Percentiles rank a stretch among this genome's conserved stretches.
These are phyloP conservation scores for Syzygium aromaticum DNA, from an alignment of 345 rosid species.

Conservation along the genomic window DNA sequence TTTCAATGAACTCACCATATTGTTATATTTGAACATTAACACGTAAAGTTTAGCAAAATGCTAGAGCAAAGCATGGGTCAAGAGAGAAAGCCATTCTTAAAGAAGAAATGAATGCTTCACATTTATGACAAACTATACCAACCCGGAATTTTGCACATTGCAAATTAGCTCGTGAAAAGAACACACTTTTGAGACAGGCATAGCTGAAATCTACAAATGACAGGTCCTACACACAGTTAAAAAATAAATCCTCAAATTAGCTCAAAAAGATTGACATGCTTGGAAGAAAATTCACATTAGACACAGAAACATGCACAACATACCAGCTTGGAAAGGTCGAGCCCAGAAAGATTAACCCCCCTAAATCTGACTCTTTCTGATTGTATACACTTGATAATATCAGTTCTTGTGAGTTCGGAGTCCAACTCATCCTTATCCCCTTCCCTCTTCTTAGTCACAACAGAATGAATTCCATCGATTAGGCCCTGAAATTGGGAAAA, in stretches of 20 bases:
- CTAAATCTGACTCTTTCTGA: slow-evolving; percentile 69
- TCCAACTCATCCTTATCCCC: slow-evolving; percentile 36
- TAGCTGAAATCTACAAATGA: slow-evolving; percentile 81
- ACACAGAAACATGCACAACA: background rate
- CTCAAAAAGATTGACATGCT: background rate
- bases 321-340: slow-evolving; percentile 96
- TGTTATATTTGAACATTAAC: background rate
- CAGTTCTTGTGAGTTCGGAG: slow-evolving; percentile 65
- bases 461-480: slow-evolving; percentile 40
- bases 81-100: background rate
- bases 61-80: background rate
- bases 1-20: background rate
- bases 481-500: slow-evolving; percentile 36
- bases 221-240: slow-evolving; percentile 51
- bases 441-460: slow-evolving; percentile 41
- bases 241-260: background rate
- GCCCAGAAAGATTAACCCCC: slow-evolving; percentile 80
- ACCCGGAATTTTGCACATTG: slow-evolving; percentile 86
- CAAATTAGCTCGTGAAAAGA: slow-evolving; percentile 90
- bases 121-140: slow-evolving; percentile 1
- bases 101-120: background rate
- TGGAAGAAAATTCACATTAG: background rate
- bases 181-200: slow-evolving; percentile 74
- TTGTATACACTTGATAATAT: slow-evolving; percentile 88
- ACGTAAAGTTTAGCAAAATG: background rate